phyloP scores from a whole-genome alignment of 148 eudicot species.

The Euryodendron excelsum region DNA sequence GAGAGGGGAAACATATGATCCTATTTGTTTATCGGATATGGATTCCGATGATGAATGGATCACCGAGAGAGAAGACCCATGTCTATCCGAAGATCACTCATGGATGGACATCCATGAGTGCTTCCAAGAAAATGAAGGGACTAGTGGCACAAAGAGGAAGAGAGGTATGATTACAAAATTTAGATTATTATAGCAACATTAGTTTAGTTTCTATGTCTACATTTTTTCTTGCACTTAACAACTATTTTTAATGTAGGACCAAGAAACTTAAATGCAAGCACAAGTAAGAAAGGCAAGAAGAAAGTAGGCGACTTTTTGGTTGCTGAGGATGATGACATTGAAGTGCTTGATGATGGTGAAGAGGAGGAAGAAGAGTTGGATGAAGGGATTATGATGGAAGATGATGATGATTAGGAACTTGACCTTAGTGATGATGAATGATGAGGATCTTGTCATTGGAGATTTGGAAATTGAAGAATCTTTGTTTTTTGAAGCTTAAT shows the following conservation, averaged over 20 bases:
- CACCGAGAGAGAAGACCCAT: background rate
- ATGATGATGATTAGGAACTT: background rate
- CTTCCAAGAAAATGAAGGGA: background rate
- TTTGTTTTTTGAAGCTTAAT: background rate
- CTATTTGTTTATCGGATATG: constrained; percentile 1
- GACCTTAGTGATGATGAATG: background rate
- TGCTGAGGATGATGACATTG: background rate
- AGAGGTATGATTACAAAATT: background rate
- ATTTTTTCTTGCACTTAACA: background rate
- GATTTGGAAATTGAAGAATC: background rate
- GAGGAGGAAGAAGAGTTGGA: background rate
- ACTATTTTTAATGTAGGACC: background rate
- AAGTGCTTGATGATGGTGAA: background rate
- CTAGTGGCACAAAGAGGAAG: background rate
- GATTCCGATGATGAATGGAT: constrained; percentile 1
- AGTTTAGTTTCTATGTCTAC: background rate
- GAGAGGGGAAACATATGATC: background rate
- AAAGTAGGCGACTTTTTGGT: too few species aligned
- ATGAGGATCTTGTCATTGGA: too few species aligned
- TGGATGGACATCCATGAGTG: background rate
- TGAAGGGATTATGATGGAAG: background rate
- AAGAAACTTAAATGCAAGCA: background rate
- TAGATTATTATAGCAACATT: too few species aligned
- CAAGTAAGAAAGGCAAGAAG: background rate
- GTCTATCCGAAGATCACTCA: background rate